Conservation (phyloP, 1,284 basidiomycete genomes). For the Schizophyllum commune region DNA sequence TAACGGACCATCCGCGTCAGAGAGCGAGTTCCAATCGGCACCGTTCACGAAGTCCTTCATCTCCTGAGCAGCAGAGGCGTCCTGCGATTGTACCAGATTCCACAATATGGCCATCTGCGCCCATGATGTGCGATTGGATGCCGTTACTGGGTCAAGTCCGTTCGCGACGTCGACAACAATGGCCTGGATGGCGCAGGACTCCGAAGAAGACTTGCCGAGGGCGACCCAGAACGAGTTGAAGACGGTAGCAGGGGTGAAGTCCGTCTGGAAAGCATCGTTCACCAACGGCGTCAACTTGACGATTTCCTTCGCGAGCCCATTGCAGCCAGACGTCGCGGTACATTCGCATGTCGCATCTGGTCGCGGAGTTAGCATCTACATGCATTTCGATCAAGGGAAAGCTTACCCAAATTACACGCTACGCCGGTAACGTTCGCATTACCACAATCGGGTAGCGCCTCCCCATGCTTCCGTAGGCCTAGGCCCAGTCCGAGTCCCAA, state of each 20-base stretch:
- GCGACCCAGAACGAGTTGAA: conserved; percentile 43
- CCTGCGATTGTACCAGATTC: conserved; percentile 45
- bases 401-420: conserved; percentile 48
- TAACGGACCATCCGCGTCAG: conserved; percentile 32
- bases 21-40: conserved; percentile 39
- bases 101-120: conserved; percentile 52
- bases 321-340: conserved; percentile 36
- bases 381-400: not conserved
- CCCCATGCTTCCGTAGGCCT: conserved; percentile 22
- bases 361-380: conserved; percentile 1
- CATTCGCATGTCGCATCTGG: conserved; percentile 58
- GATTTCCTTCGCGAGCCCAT: conserved; percentile 45
- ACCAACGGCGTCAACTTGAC: conserved; percentile 39
- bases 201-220: conserved; percentile 31
- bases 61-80: conserved; percentile 26
- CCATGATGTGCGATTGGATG: conserved; percentile 47
- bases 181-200: conserved; percentile 45
- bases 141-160: conserved; percentile 27
- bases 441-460: conserved; percentile 23
- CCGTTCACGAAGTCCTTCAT: conserved; percentile 39
- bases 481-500: conserved; percentile 34
- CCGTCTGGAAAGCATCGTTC: conserved; percentile 42
- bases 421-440: conserved; percentile 35
- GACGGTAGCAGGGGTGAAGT: conserved; percentile 34
- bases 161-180: conserved; percentile 48